These are phyloP conservation scores for Amphibolis antarctica DNA, from an alignment of 106 monocot genomes.

Conservation along the genomic window DNA sequence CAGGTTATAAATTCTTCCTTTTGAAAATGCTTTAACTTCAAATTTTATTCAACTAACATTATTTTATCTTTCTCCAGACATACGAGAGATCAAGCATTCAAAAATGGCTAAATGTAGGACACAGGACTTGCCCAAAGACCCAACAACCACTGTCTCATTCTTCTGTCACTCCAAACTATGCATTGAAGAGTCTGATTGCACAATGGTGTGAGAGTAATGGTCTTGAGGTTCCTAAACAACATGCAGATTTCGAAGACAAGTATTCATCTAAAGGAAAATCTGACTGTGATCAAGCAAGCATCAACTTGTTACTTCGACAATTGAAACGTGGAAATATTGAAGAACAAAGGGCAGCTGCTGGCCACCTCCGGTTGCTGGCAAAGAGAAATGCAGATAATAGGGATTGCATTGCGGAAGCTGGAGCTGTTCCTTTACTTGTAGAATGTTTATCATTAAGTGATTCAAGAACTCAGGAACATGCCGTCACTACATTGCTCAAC, in stretches of 20 bases:
- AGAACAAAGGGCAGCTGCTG: conserved; percentile 57
- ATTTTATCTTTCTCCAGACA: conserved; percentile 30
- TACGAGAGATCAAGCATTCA: conserved; percentile 76
- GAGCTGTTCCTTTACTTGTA: conserved; percentile 58
- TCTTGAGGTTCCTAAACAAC: conserved; percentile 36
- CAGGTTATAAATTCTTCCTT: conserved; percentile 27
- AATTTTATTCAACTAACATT: neutral
- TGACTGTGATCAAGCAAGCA: conserved; percentile 32
- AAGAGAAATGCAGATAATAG: conserved; percentile 65
- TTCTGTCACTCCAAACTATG: conserved; percentile 68
- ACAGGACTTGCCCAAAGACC: conserved; percentile 68
- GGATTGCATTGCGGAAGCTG: conserved; percentile 56
- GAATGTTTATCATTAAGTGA: conserved; percentile 40
- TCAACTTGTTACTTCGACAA: conserved; percentile 29
- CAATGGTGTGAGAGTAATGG: conserved; percentile 82
- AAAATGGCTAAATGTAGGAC: conserved; percentile 68
- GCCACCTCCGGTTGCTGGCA: conserved; percentile 63
- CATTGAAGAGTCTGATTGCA: conserved; percentile 58
- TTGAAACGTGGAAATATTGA: conserved; percentile 30
- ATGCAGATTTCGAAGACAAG: conserved; percentile 18
- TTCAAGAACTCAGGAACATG: conserved; percentile 68
- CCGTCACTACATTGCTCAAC: conserved; percentile 68
- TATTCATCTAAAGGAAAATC: conserved; percentile 17
- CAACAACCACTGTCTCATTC: conserved; percentile 52
- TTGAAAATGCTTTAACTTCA: neutral